Evolutionary conservation across 1,139 yeast species (phyloP), one percentile per base, ranked within the genome.

Genomic region (Protomyces gravidus): DNA sequence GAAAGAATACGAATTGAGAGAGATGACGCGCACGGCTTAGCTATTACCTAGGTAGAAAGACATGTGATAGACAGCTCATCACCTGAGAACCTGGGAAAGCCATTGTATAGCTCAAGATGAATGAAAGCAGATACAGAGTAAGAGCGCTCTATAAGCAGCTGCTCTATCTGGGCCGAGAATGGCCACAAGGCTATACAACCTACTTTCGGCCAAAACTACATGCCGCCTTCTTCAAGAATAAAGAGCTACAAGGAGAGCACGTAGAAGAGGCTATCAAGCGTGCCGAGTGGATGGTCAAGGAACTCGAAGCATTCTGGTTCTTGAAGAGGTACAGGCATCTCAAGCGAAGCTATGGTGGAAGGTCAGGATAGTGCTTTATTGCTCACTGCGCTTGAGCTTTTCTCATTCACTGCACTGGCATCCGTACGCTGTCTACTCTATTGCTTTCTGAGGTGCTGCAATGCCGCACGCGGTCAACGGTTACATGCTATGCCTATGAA

Each of bases 131-230:
- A n/a, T 53, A 59, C 45, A 25, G 46, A 15, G 65, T 63, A 36
- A 52, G 56, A 21, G 21, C 60, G 13, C 64, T 61, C 27, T 63
- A 63, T 56, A 63, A 63, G 55, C 60, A 63, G 27, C 60, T 63
- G 9, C 52, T 63, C 19, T 62, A 32, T 39, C 55, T 63, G 55
- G 65, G 65, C 6, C 61, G 64, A 9, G 65, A 62, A 11, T 63
- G 63, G 53, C 65, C 65, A 58, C 63, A 62, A n/a, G 65, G 65
- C 2, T 63, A 63, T 39, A 25, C 46, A 27, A 25, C 45, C 21
- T 63, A 59, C 52, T 62, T 63, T 32, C 55, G 65, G 15, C 60
- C 63, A 9, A 55, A 49, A 27, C 51, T 63, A 39, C 64, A 62
- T 26, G 55, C 56, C 2, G 65, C 63, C 11, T 63, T 62, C 59